These are phyloP conservation scores for Solanum megistacrolobum DNA, from an alignment of 257 asterid species.

Conservation along the genomic window DNA sequence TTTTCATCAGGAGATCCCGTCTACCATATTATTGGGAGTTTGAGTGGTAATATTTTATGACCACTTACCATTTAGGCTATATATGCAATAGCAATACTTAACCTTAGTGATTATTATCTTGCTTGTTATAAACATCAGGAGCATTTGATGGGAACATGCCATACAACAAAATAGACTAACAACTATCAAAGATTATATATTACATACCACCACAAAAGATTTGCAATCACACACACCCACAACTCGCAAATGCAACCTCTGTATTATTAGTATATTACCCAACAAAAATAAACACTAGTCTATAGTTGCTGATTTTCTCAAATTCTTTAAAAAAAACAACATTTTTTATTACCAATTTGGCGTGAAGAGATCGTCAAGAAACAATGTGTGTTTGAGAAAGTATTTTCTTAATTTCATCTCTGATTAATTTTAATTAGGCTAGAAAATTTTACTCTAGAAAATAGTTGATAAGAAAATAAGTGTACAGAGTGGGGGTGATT, in stretches of 20 bases:
- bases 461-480: too few relatives aligned
- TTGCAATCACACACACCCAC: conserved; percentile 84
- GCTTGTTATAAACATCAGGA: neutral
- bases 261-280: neutral
- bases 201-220: conserved; percentile 34
- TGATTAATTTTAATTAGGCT: too few relatives aligned
- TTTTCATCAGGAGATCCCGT: conserved; percentile 71
- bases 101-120: neutral
- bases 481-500: too few relatives aligned
- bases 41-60: conserved; percentile 50
- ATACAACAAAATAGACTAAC: neutral
- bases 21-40: conserved; percentile 65
- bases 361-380: conserved; percentile 64
- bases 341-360: conserved; percentile 36
- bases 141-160: neutral
- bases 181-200: too few relatives aligned
- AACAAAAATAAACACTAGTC: neutral
- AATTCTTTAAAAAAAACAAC: neutral
- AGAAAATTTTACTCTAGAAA: too few relatives aligned
- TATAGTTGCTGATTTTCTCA: neutral
- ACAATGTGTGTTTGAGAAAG: conserved; percentile 35
- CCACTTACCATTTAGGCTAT: neutral
- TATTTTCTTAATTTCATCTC: too few relatives aligned
- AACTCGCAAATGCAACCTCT: conserved; percentile 70
- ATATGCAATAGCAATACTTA: neutral